phyloP scores from a whole-genome alignment of 2,329 filamentous ascomycete species.

The Fusarium phyllophilum region DNA sequence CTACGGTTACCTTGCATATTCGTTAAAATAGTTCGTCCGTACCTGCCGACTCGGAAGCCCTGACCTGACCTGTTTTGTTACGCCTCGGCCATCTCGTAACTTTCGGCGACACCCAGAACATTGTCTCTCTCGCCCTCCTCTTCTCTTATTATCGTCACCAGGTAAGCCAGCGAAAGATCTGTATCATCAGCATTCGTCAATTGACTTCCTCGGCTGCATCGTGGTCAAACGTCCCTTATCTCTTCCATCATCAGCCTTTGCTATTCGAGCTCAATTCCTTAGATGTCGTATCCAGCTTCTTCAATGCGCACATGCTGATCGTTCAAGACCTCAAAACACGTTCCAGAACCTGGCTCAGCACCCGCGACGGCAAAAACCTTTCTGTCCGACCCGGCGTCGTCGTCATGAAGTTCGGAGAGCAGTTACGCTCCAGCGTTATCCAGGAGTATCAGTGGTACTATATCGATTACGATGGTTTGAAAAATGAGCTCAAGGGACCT shows the following conservation, averaged over 20 bases:
- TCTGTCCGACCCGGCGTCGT: conserved; percentile 61
- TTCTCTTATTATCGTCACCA: conserved; percentile 13
- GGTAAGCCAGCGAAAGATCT: conserved; percentile 30
- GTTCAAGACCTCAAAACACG: conserved; percentile 60
- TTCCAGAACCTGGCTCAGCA: conserved; percentile 54
- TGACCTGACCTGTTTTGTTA: conserved; percentile 6
- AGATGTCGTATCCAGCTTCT: conserved; percentile 23
- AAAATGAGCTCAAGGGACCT: conserved; percentile 82
- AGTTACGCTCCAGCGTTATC: conserved; percentile 94
- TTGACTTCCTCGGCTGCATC: conserved; percentile 13
- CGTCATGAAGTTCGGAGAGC: conserved; percentile 91
- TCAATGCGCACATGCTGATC: conserved; percentile 60
- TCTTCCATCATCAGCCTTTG: not conserved
- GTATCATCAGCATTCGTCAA: conserved; percentile 4
- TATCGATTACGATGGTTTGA: conserved; percentile 96
- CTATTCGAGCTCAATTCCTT: conserved; percentile 14
- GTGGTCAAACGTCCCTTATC: not conserved
- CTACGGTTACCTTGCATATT: not conserved
- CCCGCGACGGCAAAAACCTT: conserved; percentile 38
- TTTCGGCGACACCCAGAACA: conserved; percentile 18
- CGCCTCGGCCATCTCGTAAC: conserved; percentile 21
- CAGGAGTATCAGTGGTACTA: conserved; percentile 99
- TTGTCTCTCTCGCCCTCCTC: conserved; percentile 12
- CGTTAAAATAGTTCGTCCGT: conserved; percentile 10
- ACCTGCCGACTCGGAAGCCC: conserved; percentile 16